phyloP scores from a whole-genome alignment of 371 early-diverging fungal species.

The Mortierella sp. region DNA sequence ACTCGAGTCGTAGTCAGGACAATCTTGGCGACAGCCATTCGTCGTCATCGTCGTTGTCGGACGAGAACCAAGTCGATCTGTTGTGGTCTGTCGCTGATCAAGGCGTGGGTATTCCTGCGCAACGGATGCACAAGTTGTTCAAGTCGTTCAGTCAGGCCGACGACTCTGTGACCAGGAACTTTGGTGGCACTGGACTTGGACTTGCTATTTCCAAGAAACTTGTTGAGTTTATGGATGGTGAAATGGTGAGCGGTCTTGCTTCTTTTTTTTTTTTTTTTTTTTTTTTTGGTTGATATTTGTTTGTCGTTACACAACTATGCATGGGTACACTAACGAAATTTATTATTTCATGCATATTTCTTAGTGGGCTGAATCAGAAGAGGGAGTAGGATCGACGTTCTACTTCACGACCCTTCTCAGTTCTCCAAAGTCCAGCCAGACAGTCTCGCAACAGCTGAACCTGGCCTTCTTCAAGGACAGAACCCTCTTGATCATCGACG shows the following conservation, averaged over 20 bases:
- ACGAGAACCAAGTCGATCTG: conserved; percentile 20
- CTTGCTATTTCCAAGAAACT: conserved; percentile 68
- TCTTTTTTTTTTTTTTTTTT: background rate
- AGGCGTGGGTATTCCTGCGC: conserved; percentile 70
- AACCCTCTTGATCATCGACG: conserved; percentile 31
- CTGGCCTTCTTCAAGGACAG: conserved; percentile 34
- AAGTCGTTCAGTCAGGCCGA: conserved; percentile 75
- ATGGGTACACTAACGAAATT: background rate
- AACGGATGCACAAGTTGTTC: conserved; percentile 65
- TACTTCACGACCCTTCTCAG: conserved; percentile 27
- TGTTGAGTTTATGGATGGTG: conserved; percentile 69
- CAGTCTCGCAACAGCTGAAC: conserved; percentile 32
- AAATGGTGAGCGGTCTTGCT: conserved; percentile 26
- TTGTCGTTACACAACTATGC: background rate
- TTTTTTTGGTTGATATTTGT: background rate
- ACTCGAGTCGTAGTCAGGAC: conserved; percentile 8
- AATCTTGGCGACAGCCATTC: background rate
- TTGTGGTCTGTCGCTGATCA: conserved; percentile 62
- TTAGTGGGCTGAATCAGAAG: conserved; percentile 40
- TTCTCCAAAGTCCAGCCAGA: conserved; percentile 37
- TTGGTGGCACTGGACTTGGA: conserved; percentile 68
- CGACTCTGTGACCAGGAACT: conserved; percentile 64
- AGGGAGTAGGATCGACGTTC: conserved; percentile 36
- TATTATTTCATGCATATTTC: background rate
- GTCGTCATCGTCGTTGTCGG: background rate